Conservation (phyloP, 2,329 filamentous ascomycete genomes). For the Gaeumannomyces tritici region DNA sequence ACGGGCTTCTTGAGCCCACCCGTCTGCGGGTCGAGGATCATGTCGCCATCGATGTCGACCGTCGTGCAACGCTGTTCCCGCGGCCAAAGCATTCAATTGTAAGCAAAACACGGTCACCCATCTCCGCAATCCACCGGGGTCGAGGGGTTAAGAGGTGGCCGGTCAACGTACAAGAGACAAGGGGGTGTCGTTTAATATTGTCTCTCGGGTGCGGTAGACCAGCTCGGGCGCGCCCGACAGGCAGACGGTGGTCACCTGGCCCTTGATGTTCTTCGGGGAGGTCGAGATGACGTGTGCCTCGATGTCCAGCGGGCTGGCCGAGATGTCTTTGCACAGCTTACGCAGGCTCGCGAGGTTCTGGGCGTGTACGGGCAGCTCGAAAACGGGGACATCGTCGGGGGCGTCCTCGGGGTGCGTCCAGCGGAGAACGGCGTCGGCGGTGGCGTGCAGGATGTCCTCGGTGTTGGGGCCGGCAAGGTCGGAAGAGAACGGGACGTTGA, state of each 20-base stretch:
- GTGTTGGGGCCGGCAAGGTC: conserved; percentile 86
- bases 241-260: conserved; percentile 76
- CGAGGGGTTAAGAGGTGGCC: conserved; percentile 8
- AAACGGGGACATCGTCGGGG: conserved; percentile 71
- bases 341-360: conserved; percentile 75
- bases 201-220: conserved; percentile 82
- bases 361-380: conserved; percentile 85
- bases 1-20: conserved; percentile 66
- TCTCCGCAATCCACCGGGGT: conserved; percentile 10
- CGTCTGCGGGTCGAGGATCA: conserved; percentile 66
- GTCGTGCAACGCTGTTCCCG: conserved; percentile 69
- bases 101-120: not conserved
- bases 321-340: conserved; percentile 73
- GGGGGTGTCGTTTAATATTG: conserved; percentile 83
- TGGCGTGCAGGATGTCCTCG: conserved; percentile 91
- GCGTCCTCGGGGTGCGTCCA: conserved; percentile 92
- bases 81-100: not conserved
- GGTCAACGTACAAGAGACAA: conserved; percentile 70
- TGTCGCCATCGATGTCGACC: conserved; percentile 84
- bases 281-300: conserved; percentile 79
- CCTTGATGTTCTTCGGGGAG: conserved; percentile 62
- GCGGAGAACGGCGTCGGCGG: conserved; percentile 72
- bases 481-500: conserved; percentile 94
- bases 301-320: conserved; percentile 58
- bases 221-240: conserved; percentile 80